Percentiles rank a stretch among this genome's conserved stretches.
phyloP scores from a whole-genome alignment of 257 asterid species.

The Solanum lignicaule region DNA sequence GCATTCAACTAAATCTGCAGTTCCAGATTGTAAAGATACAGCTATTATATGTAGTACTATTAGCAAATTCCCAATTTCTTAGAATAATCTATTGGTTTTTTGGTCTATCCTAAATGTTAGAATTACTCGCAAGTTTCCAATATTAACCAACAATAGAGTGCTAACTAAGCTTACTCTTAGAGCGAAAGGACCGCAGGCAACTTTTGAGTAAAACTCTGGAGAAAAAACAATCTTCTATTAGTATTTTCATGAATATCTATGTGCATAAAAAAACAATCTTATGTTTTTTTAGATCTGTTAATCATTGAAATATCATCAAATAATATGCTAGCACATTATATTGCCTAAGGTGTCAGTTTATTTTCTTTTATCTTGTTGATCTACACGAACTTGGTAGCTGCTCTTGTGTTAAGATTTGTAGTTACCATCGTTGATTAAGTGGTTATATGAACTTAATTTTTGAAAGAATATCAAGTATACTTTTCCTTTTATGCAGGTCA shows the following conservation, averaged over 20 bases:
- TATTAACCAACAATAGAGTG: neutral
- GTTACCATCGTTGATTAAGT: neutral
- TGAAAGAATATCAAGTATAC: neutral
- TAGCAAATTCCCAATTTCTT: neutral
- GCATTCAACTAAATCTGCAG: neutral
- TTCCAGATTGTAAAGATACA: neutral
- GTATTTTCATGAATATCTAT: neutral
- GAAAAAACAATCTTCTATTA: neutral
- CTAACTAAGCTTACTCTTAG: neutral
- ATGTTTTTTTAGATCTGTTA: neutral
- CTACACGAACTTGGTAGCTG: neutral
- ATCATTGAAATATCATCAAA: neutral
- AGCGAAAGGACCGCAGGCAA: neutral
- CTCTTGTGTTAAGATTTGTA: neutral
- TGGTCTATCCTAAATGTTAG: neutral
- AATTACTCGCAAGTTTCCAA: neutral
- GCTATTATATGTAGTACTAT: neutral
- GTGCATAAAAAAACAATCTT: neutral
- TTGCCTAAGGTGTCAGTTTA: neutral
- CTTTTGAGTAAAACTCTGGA: neutral
- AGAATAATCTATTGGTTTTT: neutral
- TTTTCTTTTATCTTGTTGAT: neutral
- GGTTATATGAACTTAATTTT: neutral
- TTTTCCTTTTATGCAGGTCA: conserved; percentile 10
- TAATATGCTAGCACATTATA: neutral